phyloP scores from a whole-genome alignment of 2,329 filamentous ascomycete genomes.

The Hypoxylon sp. region DNA sequence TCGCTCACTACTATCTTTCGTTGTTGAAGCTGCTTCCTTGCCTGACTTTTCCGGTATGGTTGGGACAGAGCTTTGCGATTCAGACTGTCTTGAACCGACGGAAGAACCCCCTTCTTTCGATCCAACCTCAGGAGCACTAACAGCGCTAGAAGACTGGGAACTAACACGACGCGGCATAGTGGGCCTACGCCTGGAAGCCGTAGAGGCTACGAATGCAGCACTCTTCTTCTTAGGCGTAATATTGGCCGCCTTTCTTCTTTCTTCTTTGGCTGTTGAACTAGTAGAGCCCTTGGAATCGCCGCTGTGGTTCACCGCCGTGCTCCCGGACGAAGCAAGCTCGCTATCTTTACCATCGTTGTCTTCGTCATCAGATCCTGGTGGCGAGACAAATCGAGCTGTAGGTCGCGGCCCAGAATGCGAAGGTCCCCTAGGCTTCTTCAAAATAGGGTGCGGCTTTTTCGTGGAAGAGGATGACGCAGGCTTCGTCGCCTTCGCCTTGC shows the following conservation, averaged over 20 bases:
- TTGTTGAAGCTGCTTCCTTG: slow-evolving; percentile 23
- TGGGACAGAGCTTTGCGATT: slow-evolving; percentile 43
- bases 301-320: slow-evolving; percentile 52
- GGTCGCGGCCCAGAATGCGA: slow-evolving; percentile 66
- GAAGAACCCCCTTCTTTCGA: slow-evolving; percentile 52
- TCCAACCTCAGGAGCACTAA: slow-evolving; percentile 49
- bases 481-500: slow-evolving; percentile 44
- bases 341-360: slow-evolving; percentile 50
- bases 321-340: slow-evolving; percentile 58
- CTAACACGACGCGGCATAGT: slow-evolving; percentile 61
- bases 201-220: slow-evolving; percentile 59
- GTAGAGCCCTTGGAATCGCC: slow-evolving; percentile 43
- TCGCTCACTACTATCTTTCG: slow-evolving; percentile 29
- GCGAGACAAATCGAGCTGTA: slow-evolving; percentile 72
- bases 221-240: slow-evolving; percentile 52
- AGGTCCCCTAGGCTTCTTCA: slow-evolving; percentile 69
- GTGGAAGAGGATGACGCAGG: slow-evolving; percentile 57
- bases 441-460: slow-evolving; percentile 66
- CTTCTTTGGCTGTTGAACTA: slow-evolving; percentile 44
- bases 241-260: slow-evolving; percentile 41
- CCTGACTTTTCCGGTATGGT: slow-evolving; percentile 49
- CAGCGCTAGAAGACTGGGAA: slow-evolving; percentile 59
- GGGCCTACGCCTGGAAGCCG: slow-evolving; percentile 60
- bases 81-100: slow-evolving; percentile 39
- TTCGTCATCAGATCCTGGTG: slow-evolving; percentile 62